Conservation (phyloP, 1,139 yeast genomes). For the Magnusiomyces magnusii region DNA sequence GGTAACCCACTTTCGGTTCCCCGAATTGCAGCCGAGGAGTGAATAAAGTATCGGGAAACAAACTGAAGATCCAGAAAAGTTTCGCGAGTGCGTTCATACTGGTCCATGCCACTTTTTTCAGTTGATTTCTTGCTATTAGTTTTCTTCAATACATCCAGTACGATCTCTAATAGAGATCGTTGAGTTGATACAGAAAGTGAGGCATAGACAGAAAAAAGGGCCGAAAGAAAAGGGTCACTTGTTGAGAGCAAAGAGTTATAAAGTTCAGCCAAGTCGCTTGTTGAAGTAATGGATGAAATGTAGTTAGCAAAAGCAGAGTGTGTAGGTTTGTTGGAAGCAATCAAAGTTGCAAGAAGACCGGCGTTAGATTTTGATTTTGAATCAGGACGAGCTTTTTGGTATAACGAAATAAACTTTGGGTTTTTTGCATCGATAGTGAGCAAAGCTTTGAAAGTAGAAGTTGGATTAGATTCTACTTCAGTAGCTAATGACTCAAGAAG, state of each 20-base stretch:
- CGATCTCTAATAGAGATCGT: not conserved
- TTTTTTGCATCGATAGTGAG: not conserved
- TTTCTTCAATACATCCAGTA: not conserved
- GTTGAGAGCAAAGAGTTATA: not conserved
- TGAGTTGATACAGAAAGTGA: not conserved
- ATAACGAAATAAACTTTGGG: not conserved
- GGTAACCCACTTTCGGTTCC: slow-evolving; percentile 2
- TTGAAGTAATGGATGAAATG: not conserved
- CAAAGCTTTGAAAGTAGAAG: not conserved
- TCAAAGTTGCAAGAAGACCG: not conserved
- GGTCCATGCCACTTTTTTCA: not conserved
- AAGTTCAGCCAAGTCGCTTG: not conserved
- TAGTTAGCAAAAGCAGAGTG: not conserved
- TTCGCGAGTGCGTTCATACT: not conserved
- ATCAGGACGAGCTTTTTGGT: not conserved
- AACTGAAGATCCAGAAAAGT: slow-evolving; percentile 9
- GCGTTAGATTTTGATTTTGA: not conserved
- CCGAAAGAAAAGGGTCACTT: slow-evolving; percentile 1
- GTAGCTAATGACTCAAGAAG: not conserved
- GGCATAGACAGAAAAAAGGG: not conserved
- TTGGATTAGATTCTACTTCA: not conserved
- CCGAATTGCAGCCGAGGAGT: not conserved
- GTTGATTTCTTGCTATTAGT: not conserved
- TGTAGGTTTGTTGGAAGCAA: not conserved
- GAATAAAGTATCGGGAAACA: slow-evolving; percentile 8